phyloP scores from a whole-genome alignment of 129 eudicot genomes.

The Ambrosia artemisiifolia region DNA sequence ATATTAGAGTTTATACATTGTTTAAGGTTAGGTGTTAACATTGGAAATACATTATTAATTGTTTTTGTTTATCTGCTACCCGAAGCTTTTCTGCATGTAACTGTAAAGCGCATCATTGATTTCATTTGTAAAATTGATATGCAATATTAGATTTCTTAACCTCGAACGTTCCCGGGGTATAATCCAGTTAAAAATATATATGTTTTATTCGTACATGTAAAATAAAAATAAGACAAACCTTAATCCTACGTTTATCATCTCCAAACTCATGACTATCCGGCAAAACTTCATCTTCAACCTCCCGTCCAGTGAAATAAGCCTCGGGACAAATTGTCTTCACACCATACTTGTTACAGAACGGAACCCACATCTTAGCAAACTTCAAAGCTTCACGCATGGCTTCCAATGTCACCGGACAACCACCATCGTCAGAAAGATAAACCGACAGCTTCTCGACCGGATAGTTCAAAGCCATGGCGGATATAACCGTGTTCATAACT shows the following conservation, averaged over 20 bases:
- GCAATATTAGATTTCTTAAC: too few relatives aligned
- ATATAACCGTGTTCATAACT: slow-evolving; percentile 63
- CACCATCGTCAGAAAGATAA: slow-evolving; percentile 57
- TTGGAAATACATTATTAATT: too few relatives aligned
- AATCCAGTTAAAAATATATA: too few relatives aligned
- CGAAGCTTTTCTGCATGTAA: too few relatives aligned
- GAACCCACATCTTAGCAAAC: slow-evolving; percentile 50
- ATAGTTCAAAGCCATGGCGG: slow-evolving; percentile 51
- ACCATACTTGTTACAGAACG: slow-evolving; percentile 44
- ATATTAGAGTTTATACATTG: too few relatives aligned
- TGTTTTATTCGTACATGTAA: too few relatives aligned
- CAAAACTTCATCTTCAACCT: background rate
- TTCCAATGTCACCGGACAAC: slow-evolving; percentile 34
- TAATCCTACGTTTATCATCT: slow-evolving; percentile 17
- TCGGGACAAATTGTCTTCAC: slow-evolving; percentile 39
- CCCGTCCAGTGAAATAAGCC: slow-evolving; percentile 30
- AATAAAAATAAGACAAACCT: slow-evolving; percentile 16
- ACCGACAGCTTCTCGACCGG: slow-evolving; percentile 41
- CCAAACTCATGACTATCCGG: slow-evolving; percentile 21
- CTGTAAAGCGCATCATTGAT: too few relatives aligned
- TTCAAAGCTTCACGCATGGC: slow-evolving; percentile 44
- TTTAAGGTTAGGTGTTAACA: too few relatives aligned
- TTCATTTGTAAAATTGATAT: too few relatives aligned
- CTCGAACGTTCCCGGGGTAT: too few relatives aligned
- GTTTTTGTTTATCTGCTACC: too few relatives aligned